These are phyloP conservation scores for Echeveria elegans DNA, from an alignment of 164 flowering plant species.

Conservation along the genomic window DNA sequence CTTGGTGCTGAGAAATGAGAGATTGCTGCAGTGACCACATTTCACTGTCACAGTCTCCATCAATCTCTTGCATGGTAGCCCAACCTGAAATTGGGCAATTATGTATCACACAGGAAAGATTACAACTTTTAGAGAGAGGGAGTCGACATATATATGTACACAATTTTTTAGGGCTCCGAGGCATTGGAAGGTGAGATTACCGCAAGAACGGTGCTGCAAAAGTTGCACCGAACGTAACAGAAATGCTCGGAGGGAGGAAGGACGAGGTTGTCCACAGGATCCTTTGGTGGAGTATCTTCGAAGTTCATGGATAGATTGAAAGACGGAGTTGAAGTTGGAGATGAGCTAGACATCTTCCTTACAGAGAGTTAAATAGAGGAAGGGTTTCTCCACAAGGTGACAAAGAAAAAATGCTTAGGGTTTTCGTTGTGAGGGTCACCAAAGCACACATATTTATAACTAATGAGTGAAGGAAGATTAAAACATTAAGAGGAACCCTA, in stretches of 20 bases:
- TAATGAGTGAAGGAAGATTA: not conserved
- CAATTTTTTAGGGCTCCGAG: not conserved
- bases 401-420: not conserved
- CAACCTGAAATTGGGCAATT: constrained; percentile 44
- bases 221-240: constrained; percentile 92
- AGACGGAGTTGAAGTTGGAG: constrained; percentile 8
- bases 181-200: constrained; percentile 25
- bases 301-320: constrained; percentile 9
- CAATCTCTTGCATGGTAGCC: constrained; percentile 69
- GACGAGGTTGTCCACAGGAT: constrained; percentile 4
- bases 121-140: not conserved
- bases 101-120: not conserved
- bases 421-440: not conserved
- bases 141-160: not conserved
- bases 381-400: not conserved
- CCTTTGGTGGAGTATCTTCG: constrained; percentile 7
- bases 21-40: constrained; percentile 86
- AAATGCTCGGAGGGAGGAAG: constrained; percentile 51
- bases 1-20: constrained; percentile 77
- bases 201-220: constrained; percentile 89
- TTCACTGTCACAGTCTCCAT: constrained; percentile 87
- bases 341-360: not conserved
- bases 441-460: constrained; percentile 2
- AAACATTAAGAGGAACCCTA: not conserved
- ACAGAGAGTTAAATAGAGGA: not conserved